phyloP scores from a whole-genome alignment of 1,284 basidiomycete species.

The Polyporus tsugae region DNA sequence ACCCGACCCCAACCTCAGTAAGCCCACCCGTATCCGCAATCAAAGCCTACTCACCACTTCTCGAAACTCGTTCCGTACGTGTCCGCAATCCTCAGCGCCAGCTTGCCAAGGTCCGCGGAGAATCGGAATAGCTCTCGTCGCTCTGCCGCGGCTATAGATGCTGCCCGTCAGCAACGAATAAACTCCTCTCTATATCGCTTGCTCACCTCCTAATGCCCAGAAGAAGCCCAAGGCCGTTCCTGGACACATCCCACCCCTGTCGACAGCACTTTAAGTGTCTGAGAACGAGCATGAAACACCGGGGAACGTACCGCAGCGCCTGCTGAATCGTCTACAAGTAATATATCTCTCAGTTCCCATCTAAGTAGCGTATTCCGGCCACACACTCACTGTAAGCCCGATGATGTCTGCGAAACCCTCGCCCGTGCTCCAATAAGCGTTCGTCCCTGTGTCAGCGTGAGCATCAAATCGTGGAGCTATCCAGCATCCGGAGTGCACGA shows the following conservation, averaged over 20 bases:
- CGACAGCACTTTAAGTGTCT: slow-evolving; percentile 12
- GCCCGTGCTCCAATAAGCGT: slow-evolving; percentile 73
- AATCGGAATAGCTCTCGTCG: slow-evolving; percentile 68
- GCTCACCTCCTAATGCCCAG: slow-evolving; percentile 68
- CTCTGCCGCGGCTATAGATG: slow-evolving; percentile 57
- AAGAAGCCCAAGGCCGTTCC: slow-evolving; percentile 75
- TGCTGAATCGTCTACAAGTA: slow-evolving; percentile 63
- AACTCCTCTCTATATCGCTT: background rate
- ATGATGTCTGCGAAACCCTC: slow-evolving; percentile 67
- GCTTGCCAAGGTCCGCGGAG: slow-evolving; percentile 69
- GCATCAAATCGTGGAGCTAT: slow-evolving; percentile 20
- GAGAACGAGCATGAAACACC: background rate
- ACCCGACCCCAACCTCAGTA: background rate
- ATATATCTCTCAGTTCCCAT: slow-evolving; percentile 7
- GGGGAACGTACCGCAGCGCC: slow-evolving; percentile 57
- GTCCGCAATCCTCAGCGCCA: slow-evolving; percentile 71
- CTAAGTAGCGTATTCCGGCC: slow-evolving; percentile 15
- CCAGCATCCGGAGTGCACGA: slow-evolving; percentile 23
- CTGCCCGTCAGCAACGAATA: background rate
- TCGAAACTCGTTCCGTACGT: slow-evolving; percentile 67
- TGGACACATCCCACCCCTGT: slow-evolving; percentile 69
- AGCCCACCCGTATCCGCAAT: slow-evolving; percentile 3
- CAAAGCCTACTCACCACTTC: slow-evolving; percentile 58
- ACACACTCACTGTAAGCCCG: slow-evolving; percentile 63
- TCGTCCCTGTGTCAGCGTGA: slow-evolving; percentile 51